Conservation (phyloP, 192 early-diverging fungal genomes). For the Backusella mclennaniae region DNA sequence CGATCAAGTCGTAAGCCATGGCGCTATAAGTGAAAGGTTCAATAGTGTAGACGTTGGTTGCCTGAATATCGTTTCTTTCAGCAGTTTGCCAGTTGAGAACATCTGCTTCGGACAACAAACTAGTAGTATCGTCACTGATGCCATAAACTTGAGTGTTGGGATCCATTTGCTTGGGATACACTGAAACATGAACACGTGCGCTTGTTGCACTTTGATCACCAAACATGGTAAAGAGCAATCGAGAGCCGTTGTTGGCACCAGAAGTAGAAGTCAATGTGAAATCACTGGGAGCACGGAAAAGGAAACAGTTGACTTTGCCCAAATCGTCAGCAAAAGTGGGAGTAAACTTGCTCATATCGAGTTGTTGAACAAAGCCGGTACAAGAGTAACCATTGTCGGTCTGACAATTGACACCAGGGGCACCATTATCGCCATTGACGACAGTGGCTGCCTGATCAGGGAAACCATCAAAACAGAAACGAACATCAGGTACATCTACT, state of each 20-base stretch:
- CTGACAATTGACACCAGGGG: slow-evolving; percentile 27
- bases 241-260: slow-evolving; percentile 34
- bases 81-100: slow-evolving; percentile 28
- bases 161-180: slow-evolving; percentile 35
- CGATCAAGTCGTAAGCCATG: slow-evolving; percentile 26
- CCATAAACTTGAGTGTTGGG: slow-evolving; percentile 28
- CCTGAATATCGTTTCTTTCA: slow-evolving; percentile 32
- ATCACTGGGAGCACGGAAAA: slow-evolving; percentile 24
- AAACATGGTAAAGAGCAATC: slow-evolving; percentile 28
- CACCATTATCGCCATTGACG: slow-evolving; percentile 2
- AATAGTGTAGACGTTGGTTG: slow-evolving; percentile 27
- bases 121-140: slow-evolving; percentile 4
- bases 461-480: slow-evolving; percentile 38
- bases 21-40: slow-evolving; percentile 32
- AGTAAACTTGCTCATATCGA: slow-evolving; percentile 25
- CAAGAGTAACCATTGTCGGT: slow-evolving; percentile 29
- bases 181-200: slow-evolving; percentile 32
- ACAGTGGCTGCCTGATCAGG: background rate
- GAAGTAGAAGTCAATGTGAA: slow-evolving; percentile 31
- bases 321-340: slow-evolving; percentile 33
- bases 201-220: slow-evolving; percentile 25
- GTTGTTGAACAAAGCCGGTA: slow-evolving; percentile 16
- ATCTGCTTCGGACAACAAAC: slow-evolving; percentile 14
- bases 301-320: slow-evolving; percentile 26
- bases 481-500: slow-evolving; percentile 36